Evolutionary conservation across 306 rosid species (phyloP).

Genomic region (Castanea mollissima): DNA sequence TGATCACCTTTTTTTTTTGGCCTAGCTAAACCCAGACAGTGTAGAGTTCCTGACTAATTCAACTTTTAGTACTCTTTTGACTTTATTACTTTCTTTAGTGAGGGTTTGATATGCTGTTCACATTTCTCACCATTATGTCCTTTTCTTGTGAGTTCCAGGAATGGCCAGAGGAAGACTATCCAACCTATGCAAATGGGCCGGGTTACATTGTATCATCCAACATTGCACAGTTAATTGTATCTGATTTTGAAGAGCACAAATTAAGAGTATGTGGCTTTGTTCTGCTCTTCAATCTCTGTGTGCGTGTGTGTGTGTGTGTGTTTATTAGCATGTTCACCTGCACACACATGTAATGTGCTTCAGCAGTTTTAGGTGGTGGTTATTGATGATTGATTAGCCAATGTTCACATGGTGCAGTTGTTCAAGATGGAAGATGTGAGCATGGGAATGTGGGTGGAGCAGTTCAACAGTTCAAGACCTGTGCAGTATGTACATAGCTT

Average conservation of each 20-base stretch:
- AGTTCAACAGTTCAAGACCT: constrained; percentile 60
- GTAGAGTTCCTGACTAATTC: neutral
- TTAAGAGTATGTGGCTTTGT: constrained; percentile 51
- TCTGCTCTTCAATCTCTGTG: neutral
- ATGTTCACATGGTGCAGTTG: constrained; percentile 45
- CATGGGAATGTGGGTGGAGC: constrained; percentile 97
- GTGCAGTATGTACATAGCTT: constrained; percentile 67
- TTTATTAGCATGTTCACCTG: neutral
- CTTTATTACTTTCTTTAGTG: neutral
- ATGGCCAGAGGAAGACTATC: constrained; percentile 96
- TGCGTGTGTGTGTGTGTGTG: neutral
- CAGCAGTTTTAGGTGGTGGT: neutral
- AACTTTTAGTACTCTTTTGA: neutral
- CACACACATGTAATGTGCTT: neutral
- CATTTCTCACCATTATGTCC: constrained; percentile 1
- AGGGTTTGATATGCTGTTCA: neutral
- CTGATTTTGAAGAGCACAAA: constrained; percentile 66
- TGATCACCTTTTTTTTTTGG: neutral
- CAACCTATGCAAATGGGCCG: constrained; percentile 91
- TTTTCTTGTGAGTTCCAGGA: constrained; percentile 45
- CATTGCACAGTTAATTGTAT: constrained; percentile 64
- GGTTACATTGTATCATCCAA: constrained; percentile 78
- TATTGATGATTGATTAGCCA: neutral
- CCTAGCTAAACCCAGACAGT: neutral
- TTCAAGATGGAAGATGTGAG: constrained; percentile 99